Evolutionary conservation across 169 alveolate genomes (phyloP).

Genomic region (Cryptosporidium meleagridis): DNA sequence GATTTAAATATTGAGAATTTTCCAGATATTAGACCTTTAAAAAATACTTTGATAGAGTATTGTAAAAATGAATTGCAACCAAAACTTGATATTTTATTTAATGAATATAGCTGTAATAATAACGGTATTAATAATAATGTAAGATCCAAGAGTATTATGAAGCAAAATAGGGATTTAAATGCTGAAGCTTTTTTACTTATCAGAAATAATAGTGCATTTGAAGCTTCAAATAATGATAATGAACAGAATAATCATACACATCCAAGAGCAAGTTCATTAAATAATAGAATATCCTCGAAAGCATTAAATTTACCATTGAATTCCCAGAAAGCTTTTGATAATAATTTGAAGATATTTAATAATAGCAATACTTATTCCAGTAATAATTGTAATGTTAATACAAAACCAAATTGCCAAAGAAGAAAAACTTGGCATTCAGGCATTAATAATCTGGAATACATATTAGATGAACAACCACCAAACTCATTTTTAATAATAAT

Average conservation of each 20-base stretch:
- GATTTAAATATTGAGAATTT: conserved; percentile 21
- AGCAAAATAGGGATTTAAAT: not conserved
- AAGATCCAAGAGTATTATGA: not conserved
- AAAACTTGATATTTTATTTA: conserved; percentile 9
- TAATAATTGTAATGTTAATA: not conserved
- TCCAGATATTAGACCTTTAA: conserved; percentile 25
- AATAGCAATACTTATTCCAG: not conserved
- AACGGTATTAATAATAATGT: not conserved
- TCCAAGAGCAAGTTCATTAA: conserved; percentile 2
- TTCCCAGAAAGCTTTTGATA: not conserved
- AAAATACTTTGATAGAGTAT: conserved; percentile 19
- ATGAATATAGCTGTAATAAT: not conserved
- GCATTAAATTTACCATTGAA: not conserved
- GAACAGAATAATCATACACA: not conserved
- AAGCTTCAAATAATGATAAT: not conserved
- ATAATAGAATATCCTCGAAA: not conserved
- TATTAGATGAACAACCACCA: conserved; percentile 4
- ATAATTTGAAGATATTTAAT: not conserved
- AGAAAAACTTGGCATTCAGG: conserved; percentile 68
- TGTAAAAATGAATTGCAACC: conserved; percentile 48
- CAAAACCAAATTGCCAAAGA: not conserved
- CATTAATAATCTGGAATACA: not conserved
- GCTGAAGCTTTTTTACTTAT: conserved; percentile 38
- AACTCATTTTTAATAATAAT: conserved; percentile 9
- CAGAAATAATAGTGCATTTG: conserved; percentile 35